These are phyloP conservation scores for Apiotrichum gracile DNA, from an alignment of 1,284 basidiomycete species.

Conservation along the genomic window DNA sequence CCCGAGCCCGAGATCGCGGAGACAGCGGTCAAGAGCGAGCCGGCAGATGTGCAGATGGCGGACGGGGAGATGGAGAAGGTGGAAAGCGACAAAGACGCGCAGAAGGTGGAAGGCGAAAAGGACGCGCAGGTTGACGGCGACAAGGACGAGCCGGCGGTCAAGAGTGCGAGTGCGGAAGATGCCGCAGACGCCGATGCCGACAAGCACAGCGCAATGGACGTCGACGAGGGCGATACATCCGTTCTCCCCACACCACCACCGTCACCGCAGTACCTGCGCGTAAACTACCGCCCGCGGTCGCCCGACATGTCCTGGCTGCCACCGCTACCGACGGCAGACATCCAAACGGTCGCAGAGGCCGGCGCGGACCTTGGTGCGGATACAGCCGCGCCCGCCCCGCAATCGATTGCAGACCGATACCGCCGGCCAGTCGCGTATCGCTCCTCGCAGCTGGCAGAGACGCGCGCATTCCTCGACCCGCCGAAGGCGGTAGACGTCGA, in stretches of 20 bases:
- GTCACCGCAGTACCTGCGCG: not conserved
- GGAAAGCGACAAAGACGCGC: not conserved
- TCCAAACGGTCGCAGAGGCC: not conserved
- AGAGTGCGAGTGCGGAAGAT: not conserved
- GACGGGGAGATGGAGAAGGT: not conserved
- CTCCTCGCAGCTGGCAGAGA: slow-evolving; percentile 28
- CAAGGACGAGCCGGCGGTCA: no score
- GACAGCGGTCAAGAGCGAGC: not conserved
- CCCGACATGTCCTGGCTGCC: slow-evolving; percentile 34
- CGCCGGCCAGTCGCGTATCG: slow-evolving; percentile 28
- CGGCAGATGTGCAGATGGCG: not conserved
- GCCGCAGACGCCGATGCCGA: not conserved
- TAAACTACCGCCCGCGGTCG: slow-evolving; percentile 11
- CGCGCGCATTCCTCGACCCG: slow-evolving; percentile 24
- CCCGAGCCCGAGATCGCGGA: not conserved
- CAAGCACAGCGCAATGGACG: not conserved
- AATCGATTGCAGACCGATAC: slow-evolving; percentile 36
- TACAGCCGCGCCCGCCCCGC: slow-evolving; percentile 7
- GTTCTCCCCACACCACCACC: not conserved
- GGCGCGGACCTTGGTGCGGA: not conserved
- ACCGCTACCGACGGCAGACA: slow-evolving; percentile 23
- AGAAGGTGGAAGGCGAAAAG: not conserved
- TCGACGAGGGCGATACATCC: not conserved
- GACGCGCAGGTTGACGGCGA: not conserved
- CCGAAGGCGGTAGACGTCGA: slow-evolving; percentile 7